Conservation (phyloP, 148 eudicot genomes). For the Rhododendron simsii region DNA sequence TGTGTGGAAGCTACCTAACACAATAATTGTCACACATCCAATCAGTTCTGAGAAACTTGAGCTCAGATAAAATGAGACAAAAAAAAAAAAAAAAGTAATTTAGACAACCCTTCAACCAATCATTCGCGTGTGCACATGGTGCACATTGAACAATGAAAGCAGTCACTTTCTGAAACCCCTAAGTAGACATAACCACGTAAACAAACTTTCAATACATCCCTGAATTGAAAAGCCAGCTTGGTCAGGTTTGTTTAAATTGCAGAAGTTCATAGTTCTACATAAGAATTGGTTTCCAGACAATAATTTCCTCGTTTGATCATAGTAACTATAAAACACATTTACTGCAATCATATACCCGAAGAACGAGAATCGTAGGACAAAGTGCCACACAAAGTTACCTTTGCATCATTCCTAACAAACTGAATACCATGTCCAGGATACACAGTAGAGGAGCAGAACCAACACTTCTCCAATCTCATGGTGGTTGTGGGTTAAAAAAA, state of each 20-base stretch:
- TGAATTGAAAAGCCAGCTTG: background rate
- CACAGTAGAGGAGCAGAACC: slow-evolving; percentile 88
- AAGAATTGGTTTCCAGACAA: background rate
- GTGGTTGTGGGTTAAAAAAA: background rate
- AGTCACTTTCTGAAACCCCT: background rate
- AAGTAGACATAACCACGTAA: background rate
- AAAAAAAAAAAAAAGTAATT: background rate
- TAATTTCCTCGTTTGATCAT: background rate
- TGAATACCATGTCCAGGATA: slow-evolving; percentile 95
- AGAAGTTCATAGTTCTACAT: background rate
- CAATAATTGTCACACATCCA: background rate
- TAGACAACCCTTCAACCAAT: background rate
- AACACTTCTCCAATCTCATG: slow-evolving; percentile 93
- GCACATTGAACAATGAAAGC: background rate
- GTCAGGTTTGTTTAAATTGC: background rate
- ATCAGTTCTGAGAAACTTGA: background rate
- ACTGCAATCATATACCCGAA: background rate
- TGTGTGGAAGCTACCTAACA: background rate
- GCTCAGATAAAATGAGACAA: background rate
- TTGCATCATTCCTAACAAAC: slow-evolving; percentile 84
- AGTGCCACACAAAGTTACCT: slow-evolving; percentile 33
- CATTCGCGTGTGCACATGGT: background rate
- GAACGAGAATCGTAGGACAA: background rate
- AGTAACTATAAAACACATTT: background rate
- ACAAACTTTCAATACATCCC: background rate